Conservation (phyloP, 2,329 filamentous ascomycete genomes). For the Fusarium sp. region DNA sequence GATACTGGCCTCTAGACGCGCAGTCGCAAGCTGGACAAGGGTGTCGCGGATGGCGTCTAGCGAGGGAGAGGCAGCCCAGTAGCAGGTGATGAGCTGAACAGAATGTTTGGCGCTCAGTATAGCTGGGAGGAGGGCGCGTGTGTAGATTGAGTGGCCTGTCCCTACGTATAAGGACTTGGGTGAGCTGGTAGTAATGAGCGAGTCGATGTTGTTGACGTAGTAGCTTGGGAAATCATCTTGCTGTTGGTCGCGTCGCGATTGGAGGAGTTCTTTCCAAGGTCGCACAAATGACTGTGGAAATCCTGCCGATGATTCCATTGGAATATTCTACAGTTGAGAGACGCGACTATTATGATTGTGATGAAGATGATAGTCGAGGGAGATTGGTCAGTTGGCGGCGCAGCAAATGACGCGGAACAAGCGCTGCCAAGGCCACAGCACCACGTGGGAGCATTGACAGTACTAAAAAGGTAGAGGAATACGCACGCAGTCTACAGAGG, state of each 20-base stretch:
- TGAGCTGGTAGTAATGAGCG: slow-evolving; percentile 60
- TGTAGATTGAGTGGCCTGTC: slow-evolving; percentile 68
- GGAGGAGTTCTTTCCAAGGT: slow-evolving; percentile 53
- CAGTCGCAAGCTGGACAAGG: slow-evolving; percentile 67
- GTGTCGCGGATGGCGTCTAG: slow-evolving; percentile 66
- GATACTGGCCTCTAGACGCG: slow-evolving; percentile 43
- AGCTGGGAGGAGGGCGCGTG: slow-evolving; percentile 67
- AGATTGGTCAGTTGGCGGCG: slow-evolving; percentile 12
- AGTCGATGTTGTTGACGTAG: slow-evolving; percentile 55
- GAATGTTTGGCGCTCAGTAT: slow-evolving; percentile 70
- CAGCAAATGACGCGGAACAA: slow-evolving; percentile 34
- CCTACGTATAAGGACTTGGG: slow-evolving; percentile 64
- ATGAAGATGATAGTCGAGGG: not conserved
- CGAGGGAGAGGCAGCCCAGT: slow-evolving; percentile 77
- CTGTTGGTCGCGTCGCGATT: slow-evolving; percentile 50
- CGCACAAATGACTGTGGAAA: slow-evolving; percentile 54
- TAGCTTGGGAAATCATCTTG: slow-evolving; percentile 61
- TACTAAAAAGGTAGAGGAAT: not conserved
- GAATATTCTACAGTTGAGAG: not conserved
- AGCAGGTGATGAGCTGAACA: slow-evolving; percentile 82
- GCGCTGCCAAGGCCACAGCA: slow-evolving; percentile 18
- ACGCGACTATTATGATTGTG: not conserved
- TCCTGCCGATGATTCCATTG: slow-evolving; percentile 15
- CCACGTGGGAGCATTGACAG: not conserved
- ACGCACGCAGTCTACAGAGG: not conserved